Conservation (phyloP, 2,329 filamentous ascomycete species). For the Penicillium digitatum region DNA sequence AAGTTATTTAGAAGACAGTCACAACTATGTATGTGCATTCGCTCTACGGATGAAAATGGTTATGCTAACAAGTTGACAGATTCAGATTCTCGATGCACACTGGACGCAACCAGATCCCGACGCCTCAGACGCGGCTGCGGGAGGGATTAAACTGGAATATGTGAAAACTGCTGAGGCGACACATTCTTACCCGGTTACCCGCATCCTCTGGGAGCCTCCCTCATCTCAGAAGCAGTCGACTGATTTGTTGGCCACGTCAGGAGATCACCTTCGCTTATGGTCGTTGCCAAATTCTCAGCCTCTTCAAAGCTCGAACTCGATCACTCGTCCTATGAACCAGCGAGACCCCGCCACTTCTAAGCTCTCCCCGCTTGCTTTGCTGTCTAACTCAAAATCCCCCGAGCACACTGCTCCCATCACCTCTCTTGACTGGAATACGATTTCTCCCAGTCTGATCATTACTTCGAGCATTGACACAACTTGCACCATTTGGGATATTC, state of each 20-base stretch:
- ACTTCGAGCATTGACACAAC: conserved; percentile 98
- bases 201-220: conserved; percentile 92
- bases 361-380: conserved; percentile 81
- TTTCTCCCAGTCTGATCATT: conserved; percentile 95
- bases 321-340: conserved; percentile 62
- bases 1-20: conserved; percentile 94
- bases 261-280: conserved; percentile 91
- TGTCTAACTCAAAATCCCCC: conserved; percentile 97
- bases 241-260: conserved; percentile 89
- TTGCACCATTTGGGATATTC: conserved; percentile 99
- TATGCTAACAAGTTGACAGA: conserved; percentile 52
- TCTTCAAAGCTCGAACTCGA: conserved; percentile 61
- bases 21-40: conserved; percentile 71
- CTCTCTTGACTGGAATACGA: conserved; percentile 95
- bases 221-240: conserved; percentile 93
- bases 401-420: conserved; percentile 96
- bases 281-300: conserved; percentile 69
- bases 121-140: conserved; percentile 67
- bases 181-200: conserved; percentile 94
- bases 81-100: conserved; percentile 93
- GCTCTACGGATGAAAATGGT: conserved; percentile 32
- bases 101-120: conserved; percentile 66
- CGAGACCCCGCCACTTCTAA: conserved; percentile 65
- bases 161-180: conserved; percentile 92
- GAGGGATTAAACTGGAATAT: conserved; percentile 67